These are phyloP conservation scores for Pichia terricola DNA, from an alignment of 1,139 yeast species.

Conservation along the genomic window DNA sequence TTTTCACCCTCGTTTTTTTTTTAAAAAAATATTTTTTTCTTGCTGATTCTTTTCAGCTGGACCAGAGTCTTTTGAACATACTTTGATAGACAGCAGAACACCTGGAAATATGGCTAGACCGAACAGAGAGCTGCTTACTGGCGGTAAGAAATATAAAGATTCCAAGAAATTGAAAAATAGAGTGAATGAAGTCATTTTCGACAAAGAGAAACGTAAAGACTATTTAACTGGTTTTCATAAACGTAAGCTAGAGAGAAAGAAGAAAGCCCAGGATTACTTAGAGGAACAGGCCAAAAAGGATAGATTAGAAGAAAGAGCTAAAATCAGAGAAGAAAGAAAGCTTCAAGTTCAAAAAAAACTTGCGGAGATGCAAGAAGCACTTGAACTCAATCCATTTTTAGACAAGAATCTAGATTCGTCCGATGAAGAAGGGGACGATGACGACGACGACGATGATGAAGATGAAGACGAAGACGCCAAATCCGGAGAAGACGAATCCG, in stretches of 20 bases:
- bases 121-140: slow-evolving; percentile 80
- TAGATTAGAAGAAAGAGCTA: slow-evolving; percentile 67
- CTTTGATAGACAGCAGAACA: too few relatives aligned
- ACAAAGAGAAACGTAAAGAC: slow-evolving; percentile 63
- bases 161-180: slow-evolving; percentile 55
- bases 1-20: too few relatives aligned
- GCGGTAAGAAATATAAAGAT: slow-evolving; percentile 73
- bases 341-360: slow-evolving; percentile 50
- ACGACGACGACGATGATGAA: neutral
- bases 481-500: slow-evolving; percentile 2
- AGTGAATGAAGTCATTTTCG: slow-evolving; percentile 75
- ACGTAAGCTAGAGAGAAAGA: slow-evolving; percentile 79
- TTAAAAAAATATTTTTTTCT: neutral
- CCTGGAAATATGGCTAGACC: slow-evolving; percentile 21
- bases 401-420: slow-evolving; percentile 15
- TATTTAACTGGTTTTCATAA: slow-evolving; percentile 94
- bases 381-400: slow-evolving; percentile 13
- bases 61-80: neutral
- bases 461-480: slow-evolving; percentile 14
- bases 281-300: slow-evolving; percentile 70
- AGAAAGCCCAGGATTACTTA: slow-evolving; percentile 66
- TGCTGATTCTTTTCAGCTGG: neutral
- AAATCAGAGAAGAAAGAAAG: slow-evolving; percentile 60
- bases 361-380: slow-evolving; percentile 23
- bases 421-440: slow-evolving; percentile 14